A percentile compares a stretch with the other conserved stretches of the same genome.
Evolutionary conservation across 768 basidiomycete genomes (phyloP).

Genomic region (Termitomyces sp.): DNA sequence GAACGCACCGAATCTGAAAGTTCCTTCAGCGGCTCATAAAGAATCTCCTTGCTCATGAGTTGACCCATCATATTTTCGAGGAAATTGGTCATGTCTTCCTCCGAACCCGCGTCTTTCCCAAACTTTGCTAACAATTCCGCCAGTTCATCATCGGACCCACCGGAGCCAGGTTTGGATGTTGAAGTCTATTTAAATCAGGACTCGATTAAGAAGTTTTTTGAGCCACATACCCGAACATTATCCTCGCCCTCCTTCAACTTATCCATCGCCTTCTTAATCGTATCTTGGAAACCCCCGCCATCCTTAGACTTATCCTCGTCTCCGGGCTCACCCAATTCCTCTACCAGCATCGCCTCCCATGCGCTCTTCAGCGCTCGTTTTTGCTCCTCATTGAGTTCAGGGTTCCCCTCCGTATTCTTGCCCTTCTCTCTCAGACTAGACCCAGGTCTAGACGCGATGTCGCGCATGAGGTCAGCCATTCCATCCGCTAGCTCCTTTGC

Average conservation of each 20-base stretch:
- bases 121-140: conserved; percentile 50
- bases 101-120: conserved; percentile 27
- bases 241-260: conserved; percentile 65
- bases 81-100: conserved; percentile 56
- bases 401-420: neutral
- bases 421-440: neutral
- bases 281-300: conserved; percentile 49
- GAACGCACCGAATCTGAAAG: conserved; percentile 56
- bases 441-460: neutral
- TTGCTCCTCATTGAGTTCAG: neutral
- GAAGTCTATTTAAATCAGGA: too few relatives aligned
- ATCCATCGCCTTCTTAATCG: conserved; percentile 67
- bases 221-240: conserved; percentile 40
- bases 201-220: too few relatives aligned
- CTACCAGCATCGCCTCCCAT: conserved; percentile 2
- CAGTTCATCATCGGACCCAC: conserved; percentile 30
- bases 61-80: conserved; percentile 80
- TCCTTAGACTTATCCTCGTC: neutral
- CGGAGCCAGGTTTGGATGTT: conserved; percentile 13
- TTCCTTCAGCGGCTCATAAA: conserved; percentile 88
- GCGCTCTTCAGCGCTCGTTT: neutral
- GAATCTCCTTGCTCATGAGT: conserved; percentile 74
- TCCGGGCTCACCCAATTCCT: neutral
- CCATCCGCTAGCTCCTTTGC: conserved; percentile 3
- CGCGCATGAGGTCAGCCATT: conserved; percentile 3